These are phyloP conservation scores for Vitis hybrid DNA, from an alignment of 177 flowering plant genomes.

Conservation along the genomic window DNA sequence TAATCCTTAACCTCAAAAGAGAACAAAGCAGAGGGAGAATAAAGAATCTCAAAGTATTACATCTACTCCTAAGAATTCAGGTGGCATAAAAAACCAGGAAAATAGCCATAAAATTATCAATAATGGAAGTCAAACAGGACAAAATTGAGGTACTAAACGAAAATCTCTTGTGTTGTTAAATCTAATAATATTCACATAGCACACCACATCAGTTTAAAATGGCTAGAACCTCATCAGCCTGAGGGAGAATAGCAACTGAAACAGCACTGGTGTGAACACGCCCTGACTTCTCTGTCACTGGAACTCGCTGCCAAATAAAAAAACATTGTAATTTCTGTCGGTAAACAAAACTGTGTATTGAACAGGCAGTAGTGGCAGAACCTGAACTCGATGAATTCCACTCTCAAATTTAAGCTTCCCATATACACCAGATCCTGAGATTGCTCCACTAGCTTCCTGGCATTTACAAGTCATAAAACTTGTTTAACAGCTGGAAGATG, in stretches of 20 bases:
- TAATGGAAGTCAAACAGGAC: no score
- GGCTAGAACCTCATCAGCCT: constrained; percentile 82
- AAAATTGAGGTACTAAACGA: no score
- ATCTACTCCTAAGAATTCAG: no score
- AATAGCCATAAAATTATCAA: no score
- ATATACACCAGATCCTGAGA: constrained; percentile 73
- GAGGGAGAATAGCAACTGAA: constrained; percentile 97
- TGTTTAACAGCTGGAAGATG: background rate
- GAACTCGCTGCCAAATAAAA: constrained; percentile 69
- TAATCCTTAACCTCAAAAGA: background rate
- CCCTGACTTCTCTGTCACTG: constrained; percentile 83
- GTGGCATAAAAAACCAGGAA: no score
- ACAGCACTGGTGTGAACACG: constrained; percentile 98
- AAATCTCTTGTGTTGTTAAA: no score
- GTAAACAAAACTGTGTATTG: background rate
- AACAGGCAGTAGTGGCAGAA: constrained; percentile 11
- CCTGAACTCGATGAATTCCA: constrained; percentile 99
- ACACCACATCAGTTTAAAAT: background rate
- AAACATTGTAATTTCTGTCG: background rate
- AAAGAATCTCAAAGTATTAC: no score
- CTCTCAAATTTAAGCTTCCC: constrained; percentile 98
- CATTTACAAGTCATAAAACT: constrained; percentile 2
- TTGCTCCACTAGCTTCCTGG: constrained; percentile 95
- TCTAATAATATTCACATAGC: no score
- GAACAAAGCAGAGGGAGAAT: background rate